These are phyloP conservation scores for Ogataea paradorogensis DNA, from an alignment of 805 yeast genomes.

Conservation along the genomic window DNA sequence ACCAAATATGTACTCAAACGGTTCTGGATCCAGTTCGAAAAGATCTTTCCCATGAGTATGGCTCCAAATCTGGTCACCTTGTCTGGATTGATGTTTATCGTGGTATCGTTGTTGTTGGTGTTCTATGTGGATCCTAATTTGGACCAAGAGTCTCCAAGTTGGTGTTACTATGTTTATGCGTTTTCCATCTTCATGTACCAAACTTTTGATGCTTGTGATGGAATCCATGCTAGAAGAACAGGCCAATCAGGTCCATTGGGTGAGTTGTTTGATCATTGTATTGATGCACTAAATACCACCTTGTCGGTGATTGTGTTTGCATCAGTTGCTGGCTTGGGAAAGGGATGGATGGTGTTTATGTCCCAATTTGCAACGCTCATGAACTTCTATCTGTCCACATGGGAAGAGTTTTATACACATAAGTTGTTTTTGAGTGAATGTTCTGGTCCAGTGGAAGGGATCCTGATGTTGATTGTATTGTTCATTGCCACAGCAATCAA, in stretches of 20 bases:
- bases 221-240: conserved; percentile 90
- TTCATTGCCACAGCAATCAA: conserved; percentile 60
- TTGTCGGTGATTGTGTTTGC: conserved; percentile 71
- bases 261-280: conserved; percentile 89
- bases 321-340: conserved; percentile 76
- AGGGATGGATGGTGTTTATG: conserved; percentile 54
- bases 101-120: conserved; percentile 60
- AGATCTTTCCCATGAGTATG: conserved; percentile 77
- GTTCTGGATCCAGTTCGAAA: conserved; percentile 75
- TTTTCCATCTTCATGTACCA: conserved; percentile 85
- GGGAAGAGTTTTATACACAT: conserved; percentile 96
- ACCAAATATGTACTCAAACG: conserved; percentile 76
- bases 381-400: conserved; percentile 85
- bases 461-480: conserved; percentile 55
- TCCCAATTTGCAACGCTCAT: conserved; percentile 72
- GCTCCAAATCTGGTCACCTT: conserved; percentile 93
- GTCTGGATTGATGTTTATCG: conserved; percentile 69
- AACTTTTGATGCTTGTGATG: conserved; percentile 95
- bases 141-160: conserved; percentile 57
- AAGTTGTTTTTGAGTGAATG: conserved; percentile 70
- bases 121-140: conserved; percentile 72
- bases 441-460: conserved; percentile 96
- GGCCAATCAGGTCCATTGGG: conserved; percentile 96
- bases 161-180: conserved; percentile 78
- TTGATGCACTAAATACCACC: conserved; percentile 65